Percentiles rank a stretch among this genome's conserved stretches.
These are phyloP conservation scores for Dimocarpus longan DNA, from an alignment of 345 rosid genomes.

Conservation along the genomic window DNA sequence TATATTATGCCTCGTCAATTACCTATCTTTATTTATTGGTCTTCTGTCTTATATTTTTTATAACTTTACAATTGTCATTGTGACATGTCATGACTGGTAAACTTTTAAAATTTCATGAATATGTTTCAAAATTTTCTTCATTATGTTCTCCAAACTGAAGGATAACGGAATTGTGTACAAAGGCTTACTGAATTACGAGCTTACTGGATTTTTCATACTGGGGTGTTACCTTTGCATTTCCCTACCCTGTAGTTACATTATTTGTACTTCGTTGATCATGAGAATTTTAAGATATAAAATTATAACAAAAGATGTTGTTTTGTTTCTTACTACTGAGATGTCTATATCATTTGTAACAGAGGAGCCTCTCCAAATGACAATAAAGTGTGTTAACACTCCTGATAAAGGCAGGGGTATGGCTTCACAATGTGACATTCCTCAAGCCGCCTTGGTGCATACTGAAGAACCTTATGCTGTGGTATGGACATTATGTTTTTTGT, in stretches of 20 bases:
- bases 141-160: not conserved
- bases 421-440: constrained; percentile 61
- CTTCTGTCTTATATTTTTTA: not conserved
- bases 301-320: not conserved
- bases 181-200: not conserved
- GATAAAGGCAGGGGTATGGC: constrained; percentile 82
- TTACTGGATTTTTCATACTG: not conserved
- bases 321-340: not conserved
- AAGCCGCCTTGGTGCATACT: constrained; percentile 64
- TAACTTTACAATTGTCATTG: not conserved
- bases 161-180: not conserved
- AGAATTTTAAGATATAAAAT: not conserved
- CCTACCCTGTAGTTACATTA: constrained; percentile 4
- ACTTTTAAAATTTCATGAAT: not conserved
- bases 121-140: not conserved
- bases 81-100: not conserved
- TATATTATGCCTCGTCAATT: not conserved
- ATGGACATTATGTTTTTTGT: constrained; percentile 20
- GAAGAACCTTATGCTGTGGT: constrained; percentile 83
- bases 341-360: constrained; percentile 37
- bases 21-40: not conserved
- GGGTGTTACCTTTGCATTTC: not conserved
- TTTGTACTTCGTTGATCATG: constrained; percentile 11
- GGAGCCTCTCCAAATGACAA: constrained; percentile 42
- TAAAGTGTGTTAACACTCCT: constrained; percentile 47